These are phyloP conservation scores for Sanghuangporus sanghuang DNA, from an alignment of 1,284 basidiomycete genomes.

Conservation along the genomic window DNA sequence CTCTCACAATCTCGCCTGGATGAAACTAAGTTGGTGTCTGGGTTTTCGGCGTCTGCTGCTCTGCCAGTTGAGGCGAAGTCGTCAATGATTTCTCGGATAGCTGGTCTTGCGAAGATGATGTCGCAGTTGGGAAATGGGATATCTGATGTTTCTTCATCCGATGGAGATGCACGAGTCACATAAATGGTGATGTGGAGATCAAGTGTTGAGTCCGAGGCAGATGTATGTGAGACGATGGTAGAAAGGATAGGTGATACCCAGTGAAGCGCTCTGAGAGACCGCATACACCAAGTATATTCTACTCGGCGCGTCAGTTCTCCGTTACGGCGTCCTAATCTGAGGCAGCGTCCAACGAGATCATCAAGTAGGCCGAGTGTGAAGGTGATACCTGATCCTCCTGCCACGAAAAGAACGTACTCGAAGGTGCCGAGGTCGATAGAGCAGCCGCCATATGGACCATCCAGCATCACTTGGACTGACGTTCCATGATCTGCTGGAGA, in stretches of 20 bases:
- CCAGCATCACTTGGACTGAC: conserved; percentile 49
- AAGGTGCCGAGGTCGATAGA: conserved; percentile 47
- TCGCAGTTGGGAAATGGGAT: conserved; percentile 53
- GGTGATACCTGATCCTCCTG: conserved; percentile 63
- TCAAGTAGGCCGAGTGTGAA: conserved; percentile 63
- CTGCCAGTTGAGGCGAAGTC: conserved; percentile 30
- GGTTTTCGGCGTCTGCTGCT: conserved; percentile 14
- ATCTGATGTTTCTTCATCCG: conserved; percentile 46
- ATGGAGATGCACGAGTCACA: conserved; percentile 67
- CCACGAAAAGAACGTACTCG: conserved; percentile 57
- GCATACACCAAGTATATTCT: conserved; percentile 62
- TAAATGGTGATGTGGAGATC: conserved; percentile 59
- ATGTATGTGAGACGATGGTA: conserved; percentile 45
- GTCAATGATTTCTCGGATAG: conserved; percentile 39
- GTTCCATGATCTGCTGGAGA: conserved; percentile 20
- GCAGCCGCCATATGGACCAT: conserved; percentile 65
- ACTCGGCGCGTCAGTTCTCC: conserved; percentile 43
- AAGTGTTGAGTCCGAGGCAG: conserved; percentile 34
- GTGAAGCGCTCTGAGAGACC: conserved; percentile 45
- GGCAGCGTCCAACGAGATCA: conserved; percentile 54
- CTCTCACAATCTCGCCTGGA: conserved; percentile 21
- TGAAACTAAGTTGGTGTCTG: not conserved
- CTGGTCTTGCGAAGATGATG: conserved; percentile 45
- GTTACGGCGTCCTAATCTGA: not conserved
- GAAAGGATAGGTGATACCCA: conserved; percentile 34